Evolutionary conservation across 805 yeast species (phyloP).

Genomic region (Starmerella cellae): DNA sequence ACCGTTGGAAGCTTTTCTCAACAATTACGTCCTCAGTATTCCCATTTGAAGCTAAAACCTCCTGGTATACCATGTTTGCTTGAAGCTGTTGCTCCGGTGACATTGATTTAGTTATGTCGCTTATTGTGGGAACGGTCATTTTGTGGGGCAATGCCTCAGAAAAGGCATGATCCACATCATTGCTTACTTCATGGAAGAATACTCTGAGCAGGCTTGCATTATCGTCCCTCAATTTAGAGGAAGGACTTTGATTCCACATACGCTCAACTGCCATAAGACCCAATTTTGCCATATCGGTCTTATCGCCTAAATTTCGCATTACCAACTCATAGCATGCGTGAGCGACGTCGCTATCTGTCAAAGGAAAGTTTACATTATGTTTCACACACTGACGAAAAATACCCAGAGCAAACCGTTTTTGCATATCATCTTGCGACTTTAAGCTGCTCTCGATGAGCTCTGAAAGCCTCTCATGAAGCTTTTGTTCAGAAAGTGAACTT

Average conservation of each 20-base stretch:
- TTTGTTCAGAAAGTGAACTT: too few species aligned
- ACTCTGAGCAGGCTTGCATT: background rate
- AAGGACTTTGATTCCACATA: conserved; percentile 1
- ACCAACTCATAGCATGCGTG: background rate
- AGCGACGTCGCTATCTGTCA: background rate
- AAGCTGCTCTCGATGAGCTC: too few species aligned
- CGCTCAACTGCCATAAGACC: conserved; percentile 1
- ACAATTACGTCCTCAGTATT: background rate
- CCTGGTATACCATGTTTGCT: background rate
- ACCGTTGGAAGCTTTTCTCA: background rate
- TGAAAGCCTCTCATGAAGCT: too few species aligned
- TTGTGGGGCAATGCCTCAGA: background rate
- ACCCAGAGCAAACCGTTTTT: background rate
- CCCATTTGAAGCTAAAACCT: background rate
- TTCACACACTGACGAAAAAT: background rate
- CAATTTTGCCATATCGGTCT: background rate
- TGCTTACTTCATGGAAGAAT: background rate
- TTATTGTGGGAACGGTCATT: background rate
- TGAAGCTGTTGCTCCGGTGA: background rate
- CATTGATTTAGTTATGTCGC: background rate
- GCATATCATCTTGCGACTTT: background rate
- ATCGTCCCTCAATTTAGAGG: background rate
- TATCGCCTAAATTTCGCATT: background rate
- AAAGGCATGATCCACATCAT: background rate
- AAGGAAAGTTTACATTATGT: background rate